Evolutionary conservation across 306 rosid genomes (phyloP), one percentile per base, ranked within the genome.

Genomic region (Lablab purpureus): DNA sequence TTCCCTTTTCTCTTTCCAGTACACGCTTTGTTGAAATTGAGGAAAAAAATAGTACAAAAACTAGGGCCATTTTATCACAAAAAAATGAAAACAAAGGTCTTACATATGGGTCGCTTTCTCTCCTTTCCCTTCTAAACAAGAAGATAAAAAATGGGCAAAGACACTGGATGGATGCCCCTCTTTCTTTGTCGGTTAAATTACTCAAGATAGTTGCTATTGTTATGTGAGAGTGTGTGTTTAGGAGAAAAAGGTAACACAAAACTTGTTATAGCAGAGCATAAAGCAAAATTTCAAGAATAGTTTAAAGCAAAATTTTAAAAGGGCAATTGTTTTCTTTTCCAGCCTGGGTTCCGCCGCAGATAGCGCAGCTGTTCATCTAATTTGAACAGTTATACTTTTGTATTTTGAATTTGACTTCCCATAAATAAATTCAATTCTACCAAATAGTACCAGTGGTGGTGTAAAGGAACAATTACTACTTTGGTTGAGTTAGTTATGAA

Each of bases 1-100:
- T 76, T 17, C 45, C 59, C 28, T 63, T 67, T 73, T 58, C 69
- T 49, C 70, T 85, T 49, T 78, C 46, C 17, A 8, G 14, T 34
- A 30, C 52, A 32, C 19, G 5, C 64, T 63, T 19, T 14, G 74
- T 13, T 66, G 80, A 73, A 32, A 43, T 36, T 73, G 40, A 73
- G 74, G 19, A 69, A 67, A 21, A 4, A 10, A 60, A 28, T 7
- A 60, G 22, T 60, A 60, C 21, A 36, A 66, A 34, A 66, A 37
- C 18, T 2, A 66, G 10, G 32, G 32, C 22, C 28, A 49, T 40
- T 76, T 37, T 10, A 17, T 21, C 15, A 8, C 9, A 59, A 59
- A 60, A 37, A 59, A 23, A 19, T 12, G 56, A 41, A 40, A 56
- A 40, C 14, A 15, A 14, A 14, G 36, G 50, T 49, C 37, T n/a